Evolutionary conservation across 202 grass and related monocot genomes (phyloP).

Genomic region (Panicum hallii): DNA sequence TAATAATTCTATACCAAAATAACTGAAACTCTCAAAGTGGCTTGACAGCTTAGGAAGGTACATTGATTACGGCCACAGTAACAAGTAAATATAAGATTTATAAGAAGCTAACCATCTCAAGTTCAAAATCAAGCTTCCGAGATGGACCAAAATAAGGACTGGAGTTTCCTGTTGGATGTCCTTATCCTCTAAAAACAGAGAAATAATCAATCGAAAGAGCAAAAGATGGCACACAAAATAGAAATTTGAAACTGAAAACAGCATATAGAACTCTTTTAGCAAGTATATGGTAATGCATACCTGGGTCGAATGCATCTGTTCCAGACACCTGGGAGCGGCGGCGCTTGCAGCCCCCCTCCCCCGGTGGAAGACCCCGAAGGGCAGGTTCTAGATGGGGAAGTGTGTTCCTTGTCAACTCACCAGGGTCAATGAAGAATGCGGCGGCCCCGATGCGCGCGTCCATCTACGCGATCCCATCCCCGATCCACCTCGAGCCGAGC

Average conservation of each 20-base stretch:
- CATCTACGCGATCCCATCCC: too few species aligned
- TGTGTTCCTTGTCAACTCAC: constrained; percentile 31
- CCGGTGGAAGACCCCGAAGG: constrained; percentile 80
- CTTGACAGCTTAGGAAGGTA: background rate
- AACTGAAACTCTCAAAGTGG: background rate
- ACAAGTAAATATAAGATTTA: constrained; percentile 8
- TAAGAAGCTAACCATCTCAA: constrained; percentile 89
- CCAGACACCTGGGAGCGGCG: constrained; percentile 86
- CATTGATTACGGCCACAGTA: background rate
- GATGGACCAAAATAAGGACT: constrained; percentile 86
- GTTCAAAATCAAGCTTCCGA: constrained; percentile 96
- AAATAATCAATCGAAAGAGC: background rate
- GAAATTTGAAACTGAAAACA: constrained; percentile 30
- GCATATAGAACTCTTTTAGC: background rate
- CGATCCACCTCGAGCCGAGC: too few species aligned
- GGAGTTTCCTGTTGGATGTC: constrained; percentile 63
- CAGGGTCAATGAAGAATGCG: too few species aligned
- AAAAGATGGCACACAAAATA: background rate
- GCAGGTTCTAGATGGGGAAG: constrained; percentile 96
- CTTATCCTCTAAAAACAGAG: constrained; percentile 75
- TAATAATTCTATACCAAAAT: constrained; percentile 23
- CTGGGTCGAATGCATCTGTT: constrained; percentile 85
- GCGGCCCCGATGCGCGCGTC: too few species aligned
- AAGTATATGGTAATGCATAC: constrained; percentile 49
- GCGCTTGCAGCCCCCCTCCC: background rate